These are phyloP conservation scores for Asterophora lycoperdoides DNA, from an alignment of 768 basidiomycete genomes.

Conservation along the genomic window DNA sequence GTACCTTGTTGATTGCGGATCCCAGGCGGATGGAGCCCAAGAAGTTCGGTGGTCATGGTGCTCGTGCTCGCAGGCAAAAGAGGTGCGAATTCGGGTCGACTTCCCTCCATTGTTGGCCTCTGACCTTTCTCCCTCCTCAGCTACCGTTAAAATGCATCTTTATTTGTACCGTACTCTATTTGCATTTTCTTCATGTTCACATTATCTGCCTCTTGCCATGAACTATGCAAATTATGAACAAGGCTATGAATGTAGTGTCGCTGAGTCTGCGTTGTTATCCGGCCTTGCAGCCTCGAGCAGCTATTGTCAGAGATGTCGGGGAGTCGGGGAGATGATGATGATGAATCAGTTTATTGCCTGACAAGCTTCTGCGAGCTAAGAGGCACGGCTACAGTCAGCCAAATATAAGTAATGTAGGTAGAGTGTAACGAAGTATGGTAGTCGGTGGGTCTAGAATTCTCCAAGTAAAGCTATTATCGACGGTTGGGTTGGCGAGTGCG, in stretches of 20 bases:
- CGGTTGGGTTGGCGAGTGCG: no score
- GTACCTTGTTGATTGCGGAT: constrained; percentile 85
- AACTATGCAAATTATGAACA: constrained; percentile 28
- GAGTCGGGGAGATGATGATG: no score
- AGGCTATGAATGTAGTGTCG: background rate
- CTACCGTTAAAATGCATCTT: constrained; percentile 60
- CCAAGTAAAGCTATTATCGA: no score
- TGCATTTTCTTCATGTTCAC: constrained; percentile 42
- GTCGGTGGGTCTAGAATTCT: no score
- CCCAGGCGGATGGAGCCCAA: constrained; percentile 98
- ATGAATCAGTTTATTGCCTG: no score
- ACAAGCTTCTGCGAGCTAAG: no score
- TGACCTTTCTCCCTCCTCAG: constrained; percentile 33
- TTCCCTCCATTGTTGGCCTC: background rate
- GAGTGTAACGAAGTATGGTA: no score
- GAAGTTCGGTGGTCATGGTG: constrained; percentile 98
- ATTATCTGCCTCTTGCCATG: constrained; percentile 32
- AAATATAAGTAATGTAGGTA: no score
- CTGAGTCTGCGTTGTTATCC: no score
- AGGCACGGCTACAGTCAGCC: no score
- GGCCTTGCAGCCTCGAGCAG: no score
- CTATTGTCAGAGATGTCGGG: no score
- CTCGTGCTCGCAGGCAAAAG: constrained; percentile 97
- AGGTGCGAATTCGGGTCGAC: constrained; percentile 47
- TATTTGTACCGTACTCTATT: constrained; percentile 29